A percentile compares a stretch with the other conserved stretches of the same genome.
Conservation (phyloP, 441 rosid genomes). For the Melianthus villosus region DNA sequence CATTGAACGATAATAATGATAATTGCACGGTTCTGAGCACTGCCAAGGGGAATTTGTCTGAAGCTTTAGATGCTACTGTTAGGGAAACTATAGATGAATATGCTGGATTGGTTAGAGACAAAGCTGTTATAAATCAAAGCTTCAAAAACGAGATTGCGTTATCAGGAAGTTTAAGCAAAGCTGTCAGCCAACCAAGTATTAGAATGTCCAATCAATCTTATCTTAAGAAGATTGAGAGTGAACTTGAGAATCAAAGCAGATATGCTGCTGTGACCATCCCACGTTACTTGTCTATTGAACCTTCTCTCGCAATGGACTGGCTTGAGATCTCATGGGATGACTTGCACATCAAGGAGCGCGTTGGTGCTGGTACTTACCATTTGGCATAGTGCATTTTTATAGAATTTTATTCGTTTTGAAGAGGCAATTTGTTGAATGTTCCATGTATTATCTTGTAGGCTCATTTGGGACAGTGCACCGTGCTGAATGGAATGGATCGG, state of each 20-base stretch:
- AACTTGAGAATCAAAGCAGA: constrained; percentile 20
- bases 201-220: constrained; percentile 22
- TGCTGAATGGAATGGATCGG: constrained; percentile 99
- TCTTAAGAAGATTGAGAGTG: constrained; percentile 19
- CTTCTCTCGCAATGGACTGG: constrained; percentile 97
- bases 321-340: constrained; percentile 89
- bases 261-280: constrained; percentile 28
- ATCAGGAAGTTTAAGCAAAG: constrained; percentile 18
- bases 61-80: constrained; percentile 14
- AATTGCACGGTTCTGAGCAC: background rate
- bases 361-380: constrained; percentile 69
- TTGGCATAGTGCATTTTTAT: too few relatives aligned
- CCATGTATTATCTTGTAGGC: constrained; percentile 34
- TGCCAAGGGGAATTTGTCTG: constrained; percentile 1
- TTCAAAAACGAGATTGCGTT: constrained; percentile 21
- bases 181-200: constrained; percentile 18
- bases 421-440: constrained; percentile 1
- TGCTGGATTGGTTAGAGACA: constrained; percentile 18
- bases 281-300: constrained; percentile 58
- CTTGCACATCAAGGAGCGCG: constrained; percentile 72
- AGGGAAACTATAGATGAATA: constrained; percentile 13
- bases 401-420: background rate
- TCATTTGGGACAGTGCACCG: constrained; percentile 96
- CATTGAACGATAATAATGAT: constrained; percentile 11
- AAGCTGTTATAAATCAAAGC: constrained; percentile 12